These are phyloP conservation scores for Circinella umbellata DNA, from an alignment of 371 early-diverging fungal genomes.

Conservation along the genomic window DNA sequence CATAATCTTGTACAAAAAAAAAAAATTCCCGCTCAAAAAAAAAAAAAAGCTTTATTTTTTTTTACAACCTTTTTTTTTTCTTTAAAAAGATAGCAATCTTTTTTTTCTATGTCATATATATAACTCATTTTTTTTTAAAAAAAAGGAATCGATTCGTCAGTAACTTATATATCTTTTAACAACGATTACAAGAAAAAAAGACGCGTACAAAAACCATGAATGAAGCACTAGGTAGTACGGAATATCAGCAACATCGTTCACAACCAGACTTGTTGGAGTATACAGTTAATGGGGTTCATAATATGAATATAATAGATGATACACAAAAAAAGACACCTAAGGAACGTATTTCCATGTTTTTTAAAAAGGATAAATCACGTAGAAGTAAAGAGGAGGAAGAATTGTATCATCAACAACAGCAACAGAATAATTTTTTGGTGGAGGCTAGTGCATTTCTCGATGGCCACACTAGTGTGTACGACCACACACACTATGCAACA, in stretches of 20 bases:
- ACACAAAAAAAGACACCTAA: neutral
- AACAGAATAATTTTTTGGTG: neutral
- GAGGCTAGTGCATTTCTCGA: neutral
- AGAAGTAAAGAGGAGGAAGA: constrained; percentile 2
- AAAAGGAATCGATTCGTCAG: too few species aligned
- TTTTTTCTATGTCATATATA: neutral
- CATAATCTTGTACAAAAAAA: neutral
- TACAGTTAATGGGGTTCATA: too few species aligned
- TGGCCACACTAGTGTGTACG: constrained; percentile 9
- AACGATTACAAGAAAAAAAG: neutral
- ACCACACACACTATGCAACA: constrained; percentile 11
- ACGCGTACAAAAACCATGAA: neutral
- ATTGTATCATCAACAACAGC: neutral
- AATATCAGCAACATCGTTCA: neutral
- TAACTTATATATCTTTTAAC: too few species aligned
- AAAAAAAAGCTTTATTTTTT: neutral
- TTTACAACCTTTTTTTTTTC: neutral
- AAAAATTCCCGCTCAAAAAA: constrained; percentile 4
- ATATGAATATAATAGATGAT: neutral
- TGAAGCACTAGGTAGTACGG: neutral
- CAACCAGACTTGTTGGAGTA: neutral
- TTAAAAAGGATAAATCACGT: constrained; percentile 7
- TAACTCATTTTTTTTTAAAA: neutral
- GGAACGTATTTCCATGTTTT: constrained; percentile 11
- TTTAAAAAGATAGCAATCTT: neutral